Conservation (phyloP, 2,329 filamentous ascomycete genomes). For the Verticillium klebahnii region DNA sequence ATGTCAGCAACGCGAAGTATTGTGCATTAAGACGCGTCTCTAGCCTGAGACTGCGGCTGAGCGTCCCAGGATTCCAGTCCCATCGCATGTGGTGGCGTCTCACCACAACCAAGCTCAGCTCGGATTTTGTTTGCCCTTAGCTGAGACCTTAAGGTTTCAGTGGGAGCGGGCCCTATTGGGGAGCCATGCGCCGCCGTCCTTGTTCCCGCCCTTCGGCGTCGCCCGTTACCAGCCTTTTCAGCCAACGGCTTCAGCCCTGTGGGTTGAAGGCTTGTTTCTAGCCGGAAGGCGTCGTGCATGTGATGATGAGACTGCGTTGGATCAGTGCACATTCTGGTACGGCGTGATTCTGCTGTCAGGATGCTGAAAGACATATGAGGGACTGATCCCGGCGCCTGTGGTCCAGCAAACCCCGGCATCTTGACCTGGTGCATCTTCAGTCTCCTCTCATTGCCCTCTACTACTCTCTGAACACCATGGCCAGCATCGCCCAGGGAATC, state of each 20-base stretch:
- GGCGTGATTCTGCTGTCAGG: not conserved
- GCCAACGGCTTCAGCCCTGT: not conserved
- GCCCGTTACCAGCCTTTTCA: not conserved
- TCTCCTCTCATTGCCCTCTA: not conserved
- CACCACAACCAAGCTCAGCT: not conserved
- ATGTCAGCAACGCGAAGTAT: not conserved
- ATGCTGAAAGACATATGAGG: not conserved
- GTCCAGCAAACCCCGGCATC: not conserved
- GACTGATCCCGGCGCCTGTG: not conserved
- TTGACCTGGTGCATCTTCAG: not conserved
- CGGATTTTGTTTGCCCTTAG: not conserved
- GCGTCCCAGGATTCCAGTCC: not conserved
- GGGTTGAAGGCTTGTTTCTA: not conserved
- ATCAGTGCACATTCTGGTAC: not conserved
- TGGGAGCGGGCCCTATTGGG: not conserved
- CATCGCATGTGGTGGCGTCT: not conserved
- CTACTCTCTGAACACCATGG: constrained; percentile 9
- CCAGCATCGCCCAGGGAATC: not conserved
- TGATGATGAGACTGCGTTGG: not conserved
- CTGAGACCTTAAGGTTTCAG: not conserved
- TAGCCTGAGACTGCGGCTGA: not conserved
- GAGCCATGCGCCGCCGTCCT: not conserved
- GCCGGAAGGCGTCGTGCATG: not conserved
- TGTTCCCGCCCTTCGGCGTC: not conserved
- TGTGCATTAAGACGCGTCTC: not conserved